Base-by-base conservation (phyloP, 2,329 filamentous ascomycete genomes). In the Xylariaceae sp. region DNA sequence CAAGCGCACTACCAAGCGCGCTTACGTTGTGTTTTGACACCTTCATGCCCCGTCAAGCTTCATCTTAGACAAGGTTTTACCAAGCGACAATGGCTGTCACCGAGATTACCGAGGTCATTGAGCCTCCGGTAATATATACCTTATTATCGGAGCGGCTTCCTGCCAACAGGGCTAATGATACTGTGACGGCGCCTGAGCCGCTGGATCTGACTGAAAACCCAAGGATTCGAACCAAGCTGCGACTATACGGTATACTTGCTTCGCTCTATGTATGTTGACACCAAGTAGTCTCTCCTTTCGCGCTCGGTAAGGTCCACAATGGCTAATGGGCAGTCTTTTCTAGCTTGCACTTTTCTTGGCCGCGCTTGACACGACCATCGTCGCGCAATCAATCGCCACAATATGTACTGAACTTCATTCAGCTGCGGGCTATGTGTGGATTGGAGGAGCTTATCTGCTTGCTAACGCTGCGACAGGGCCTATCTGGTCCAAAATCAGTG, bases 341-440 rank as follows among this genome's bases (percentile, higher is more conserved):
- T 17, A 36, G 34, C 34, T 36, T 20, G 58, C 54, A 7, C 58
- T 78, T 17, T 76, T 78, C 60, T 67, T 79, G 29, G 74, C 75
- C 1, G 75, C 76, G 1, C 67, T 79, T 42, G 76, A 79, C 55
- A 67, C 73, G 44, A 84, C 81, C 29, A 83, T 85, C 58, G 71
- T 86, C 55, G 75, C 83, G 10, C 85, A 82, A 0, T 80, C 83
- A 6, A 72, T 85, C 5, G 82, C 83, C 0, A 80, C 79, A 16
- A 86, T 87, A 51, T 73, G 77, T 6, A 65, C 66, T 20, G 72
- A 85, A 47, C 77, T 91, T 48, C 59, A 79, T 36, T 86, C 84
- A 5, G 79, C 79, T 5, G 69, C 77, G 17, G 85, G 85, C 19
- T 90, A 89, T 65, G 77, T 82, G 42, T 90, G 86, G 87, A 83